Base-by-base conservation (phyloP, 495 filamentous ascomycete species). In the Thermothielavioides terrestris region DNA sequence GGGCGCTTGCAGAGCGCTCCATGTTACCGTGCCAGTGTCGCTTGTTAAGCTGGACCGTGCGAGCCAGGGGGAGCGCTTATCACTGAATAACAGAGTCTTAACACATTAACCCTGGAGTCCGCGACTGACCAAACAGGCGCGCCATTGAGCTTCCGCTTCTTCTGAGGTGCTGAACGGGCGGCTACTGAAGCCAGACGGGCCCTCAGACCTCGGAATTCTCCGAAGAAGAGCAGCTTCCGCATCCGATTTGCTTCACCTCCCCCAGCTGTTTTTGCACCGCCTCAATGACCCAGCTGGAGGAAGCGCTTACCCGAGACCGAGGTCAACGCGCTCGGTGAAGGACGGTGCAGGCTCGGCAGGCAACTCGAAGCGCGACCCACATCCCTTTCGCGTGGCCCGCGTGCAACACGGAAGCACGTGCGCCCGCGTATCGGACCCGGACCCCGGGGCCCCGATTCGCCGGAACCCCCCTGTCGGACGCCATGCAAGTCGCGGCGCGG, bases 381-480 rank as follows among this genome's bases (percentile, higher is more conserved):
- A 22, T 17, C 2, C 20, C 21, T 9, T 20, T 12, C 15, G n/a
- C 17, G 6, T 12, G 20, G 1, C 22, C 14, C 34, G 8, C 1
- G 9, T 34, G 3, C 34, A 20, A 4, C 49, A 28, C 49, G 49
- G 11, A 14, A 21, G 4, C 49, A 42, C 49, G 49, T 51, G 49
- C 40, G 5, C 49, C 17, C 49, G 49, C 23, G 39, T 6, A 27
- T 37, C 42, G 6, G 39, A 20, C 30, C 10, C 20, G 39, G 22
- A 7, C 39, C 21, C 22, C 42, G 37, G 20, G 28, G 27, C 37
- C 30, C 37, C 51, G 30, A 53, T 53, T 53, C 39, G 51, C 20
- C 26, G n/a, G 2, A 20, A 12, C 0, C 2, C 23, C 38, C 43
- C 31, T 46, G 37, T 8, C 44, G 3, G 34, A 44, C 49, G 31